Conservation (phyloP, 768 basidiomycete genomes). For the Serendipita indica region DNA sequence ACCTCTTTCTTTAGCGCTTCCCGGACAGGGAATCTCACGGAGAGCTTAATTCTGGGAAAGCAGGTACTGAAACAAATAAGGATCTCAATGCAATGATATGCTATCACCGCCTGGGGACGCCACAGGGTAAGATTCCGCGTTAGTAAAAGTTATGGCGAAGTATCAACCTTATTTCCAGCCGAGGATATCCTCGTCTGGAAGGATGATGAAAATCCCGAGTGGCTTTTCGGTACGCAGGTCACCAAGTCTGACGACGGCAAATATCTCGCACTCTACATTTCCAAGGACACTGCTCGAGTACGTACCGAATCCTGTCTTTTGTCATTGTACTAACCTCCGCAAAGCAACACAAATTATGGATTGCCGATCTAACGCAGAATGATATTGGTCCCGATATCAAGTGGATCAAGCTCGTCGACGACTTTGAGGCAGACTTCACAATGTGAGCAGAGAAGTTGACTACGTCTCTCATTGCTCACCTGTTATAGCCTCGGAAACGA, state of each 20-base stretch:
- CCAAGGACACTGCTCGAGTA: constrained; percentile 51
- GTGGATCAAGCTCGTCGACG: constrained; percentile 57
- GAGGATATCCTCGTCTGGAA: constrained; percentile 54
- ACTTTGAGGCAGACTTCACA: constrained; percentile 51
- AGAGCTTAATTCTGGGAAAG: constrained; percentile 32
- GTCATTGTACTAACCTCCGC: background rate
- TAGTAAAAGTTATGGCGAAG: background rate
- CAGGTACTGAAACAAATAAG: constrained; percentile 41
- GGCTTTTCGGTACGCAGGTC: constrained; percentile 43
- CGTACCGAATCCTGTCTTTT: constrained; percentile 14
- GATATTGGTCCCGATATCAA: constrained; percentile 48
- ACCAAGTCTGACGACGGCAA: constrained; percentile 44
- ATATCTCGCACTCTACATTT: constrained; percentile 41
- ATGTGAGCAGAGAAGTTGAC: constrained; percentile 30
- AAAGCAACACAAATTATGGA: constrained; percentile 63
- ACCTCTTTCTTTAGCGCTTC: constrained; percentile 30
- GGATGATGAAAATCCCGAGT: constrained; percentile 47
- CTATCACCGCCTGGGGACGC: constrained; percentile 59
- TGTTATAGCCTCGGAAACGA: constrained; percentile 46
- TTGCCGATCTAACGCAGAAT: constrained; percentile 46
- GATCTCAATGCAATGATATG: constrained; percentile 61
- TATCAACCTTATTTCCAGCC: no score
- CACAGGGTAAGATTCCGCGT: constrained; percentile 36
- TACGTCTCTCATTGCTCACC: background rate
- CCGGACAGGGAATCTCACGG: constrained; percentile 37